Percentiles rank a stretch among this genome's conserved stretches.
These are phyloP conservation scores for Ogataea zsoltii DNA, from an alignment of 805 yeast genomes.

Conservation along the genomic window DNA sequence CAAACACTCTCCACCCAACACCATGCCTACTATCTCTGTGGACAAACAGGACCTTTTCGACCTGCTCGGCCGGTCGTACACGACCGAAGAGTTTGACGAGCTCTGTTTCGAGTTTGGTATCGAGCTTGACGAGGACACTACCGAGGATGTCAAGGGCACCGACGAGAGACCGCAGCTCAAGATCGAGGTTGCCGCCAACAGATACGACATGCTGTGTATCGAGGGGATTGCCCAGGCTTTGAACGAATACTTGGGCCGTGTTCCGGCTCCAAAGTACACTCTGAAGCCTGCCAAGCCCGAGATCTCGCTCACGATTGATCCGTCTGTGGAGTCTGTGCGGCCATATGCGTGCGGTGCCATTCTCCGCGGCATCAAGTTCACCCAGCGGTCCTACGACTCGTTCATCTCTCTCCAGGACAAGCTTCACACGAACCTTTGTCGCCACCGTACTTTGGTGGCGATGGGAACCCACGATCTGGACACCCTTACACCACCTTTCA, in stretches of 20 bases:
- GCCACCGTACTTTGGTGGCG: conserved; percentile 96
- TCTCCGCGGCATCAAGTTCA: conserved; percentile 78
- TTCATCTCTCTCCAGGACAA: conserved; percentile 96
- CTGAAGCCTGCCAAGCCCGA: conserved; percentile 63
- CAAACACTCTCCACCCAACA: conserved; percentile 11
- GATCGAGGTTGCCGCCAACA: conserved; percentile 96
- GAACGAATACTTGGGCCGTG: conserved; percentile 81
- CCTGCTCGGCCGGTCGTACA: conserved; percentile 64
- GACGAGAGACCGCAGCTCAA: conserved; percentile 95
- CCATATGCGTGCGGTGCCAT: conserved; percentile 97
- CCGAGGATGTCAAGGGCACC: conserved; percentile 66
- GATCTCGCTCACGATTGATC: conserved; percentile 67
- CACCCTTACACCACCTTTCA: conserved; percentile 70
- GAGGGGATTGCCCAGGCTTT: conserved; percentile 97
- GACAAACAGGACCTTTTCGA: conserved; percentile 91
- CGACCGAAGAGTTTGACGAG: conserved; percentile 94
- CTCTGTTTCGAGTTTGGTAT: conserved; percentile 97
- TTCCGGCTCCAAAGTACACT: conserved; percentile 63
- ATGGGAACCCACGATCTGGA: conserved; percentile 97
- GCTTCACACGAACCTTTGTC: conserved; percentile 90
- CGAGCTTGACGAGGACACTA: conserved; percentile 96
- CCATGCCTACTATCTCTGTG: conserved; percentile 95
- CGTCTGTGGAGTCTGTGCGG: conserved; percentile 72
- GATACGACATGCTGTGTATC: conserved; percentile 96
- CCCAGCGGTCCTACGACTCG: conserved; percentile 85